Base-by-base conservation (phyloP, 2,329 filamentous ascomycete genomes). In the Xylaria multiplex region DNA sequence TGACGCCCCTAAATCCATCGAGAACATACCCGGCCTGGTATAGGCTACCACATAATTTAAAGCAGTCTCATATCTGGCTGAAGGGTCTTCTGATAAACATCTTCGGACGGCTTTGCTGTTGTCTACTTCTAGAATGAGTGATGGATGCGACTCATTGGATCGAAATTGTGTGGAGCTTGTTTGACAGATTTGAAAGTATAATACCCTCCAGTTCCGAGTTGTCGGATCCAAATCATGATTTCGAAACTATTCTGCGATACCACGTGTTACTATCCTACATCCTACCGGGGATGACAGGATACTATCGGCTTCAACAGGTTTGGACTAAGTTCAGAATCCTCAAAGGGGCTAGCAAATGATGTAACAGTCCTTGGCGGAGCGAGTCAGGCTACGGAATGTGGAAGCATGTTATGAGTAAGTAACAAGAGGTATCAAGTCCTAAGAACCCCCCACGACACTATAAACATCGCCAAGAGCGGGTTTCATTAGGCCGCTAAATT, bases 161-260 rank as follows among this genome's bases (percentile, higher is more conserved):
- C 14, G 37, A 40, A 22, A 4, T n/a, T 37, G n/a, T 7, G 50
- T 22, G 22, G 50, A 42, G 35, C 19, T n/a, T n/a, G 7, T n/a
- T 54, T 42, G 53, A 57, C 22, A 32, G 53, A 16, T 2, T 40
- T 9, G 27, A 49, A 56, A 55, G 50, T 57, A 48, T 32, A n/a
- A 27, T 56, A 56, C 56, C 61, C 50, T 49, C 55, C 59, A 19
- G 59, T 66, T 53, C 63, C 63, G 60, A 16, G 40, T 35, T 22
- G 50, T 27, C 54, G 66, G 66, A 32, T 58, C 40, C 40, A 42
- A 50, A 58, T 56, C 45, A 37, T 19, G 53, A 53, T 49, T 19
- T 46, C 40, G 45, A 49, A 59, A 49, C 30, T 11, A 49, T 22
- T 32, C 11, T 4, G 40, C 14, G 11, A 22, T 54, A 14, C 37